Base-by-base conservation (phyloP, 2,329 filamentous ascomycete species). In the Colletotrichum eremochloae region DNA sequence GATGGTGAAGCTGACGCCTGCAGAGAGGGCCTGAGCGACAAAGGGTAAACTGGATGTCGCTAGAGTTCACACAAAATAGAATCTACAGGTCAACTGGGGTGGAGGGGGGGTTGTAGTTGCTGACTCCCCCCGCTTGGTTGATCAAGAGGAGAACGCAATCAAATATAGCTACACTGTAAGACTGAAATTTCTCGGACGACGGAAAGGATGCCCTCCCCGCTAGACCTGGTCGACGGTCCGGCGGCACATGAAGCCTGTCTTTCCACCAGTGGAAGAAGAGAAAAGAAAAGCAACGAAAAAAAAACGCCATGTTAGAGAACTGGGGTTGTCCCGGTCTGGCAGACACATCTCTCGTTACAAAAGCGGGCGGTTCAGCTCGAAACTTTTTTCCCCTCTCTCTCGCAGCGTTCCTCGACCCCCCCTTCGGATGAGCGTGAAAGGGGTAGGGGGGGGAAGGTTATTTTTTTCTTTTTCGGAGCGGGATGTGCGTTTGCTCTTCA, bases 1-100 rank as follows among this genome's bases (percentile, higher is more conserved):
- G n/a, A 63, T 72, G 63, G 63, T 64, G n/a, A 73, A 55, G 53
- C n/a, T 73, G 68, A 38, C 8, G 9, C 48, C 42, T 24, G 63
- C 67, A 24, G n/a, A 46, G 29, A 67, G 63, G 33, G 31, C 18
- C 0, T 58, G 29, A n/a, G 9, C 20, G 7, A 8, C 3, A 8
- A 14, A 24, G 20, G 20, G 24, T 24, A 24, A 24, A 24, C 12
- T 18, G 12, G 15, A 31, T 20, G 6, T 31, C 36, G 11, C 8
- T 11, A 20, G 15, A n/a, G 44, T n/a, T 9, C 4, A 46, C 20
- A 18, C 44, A n/a, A 1, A 46, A 46, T 7, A 5, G 44, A 5
- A 9, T 6, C 18, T n/a, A 14, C 42, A 44, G 7, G 42, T 46
- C 20, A 46, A n/a, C 18, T 3, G 44, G 44, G 20, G 20, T 8